Percentiles rank a stretch among this genome's conserved stretches.
These are phyloP conservation scores for Trametes elegans DNA, from an alignment of 768 basidiomycete genomes.

Conservation along the genomic window DNA sequence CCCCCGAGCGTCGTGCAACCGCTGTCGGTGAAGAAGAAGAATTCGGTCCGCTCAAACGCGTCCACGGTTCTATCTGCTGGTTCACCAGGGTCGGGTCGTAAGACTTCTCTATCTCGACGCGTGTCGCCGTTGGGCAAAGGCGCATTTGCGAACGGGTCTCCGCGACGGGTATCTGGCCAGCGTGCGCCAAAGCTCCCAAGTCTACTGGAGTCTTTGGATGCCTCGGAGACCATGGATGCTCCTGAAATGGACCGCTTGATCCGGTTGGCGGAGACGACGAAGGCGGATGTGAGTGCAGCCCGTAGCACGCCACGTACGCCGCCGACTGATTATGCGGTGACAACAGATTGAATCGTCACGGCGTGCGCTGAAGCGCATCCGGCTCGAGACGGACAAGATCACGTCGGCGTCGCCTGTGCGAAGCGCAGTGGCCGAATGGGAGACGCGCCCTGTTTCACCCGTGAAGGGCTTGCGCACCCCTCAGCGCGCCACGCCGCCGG, in stretches of 20 bases:
- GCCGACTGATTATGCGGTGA: constrained; percentile 4
- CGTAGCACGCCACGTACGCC: too few relatives aligned
- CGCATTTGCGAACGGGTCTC: constrained; percentile 17
- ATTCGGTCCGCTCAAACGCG: constrained; percentile 51
- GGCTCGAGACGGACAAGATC: constrained; percentile 57
- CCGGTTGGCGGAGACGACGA: constrained; percentile 50
- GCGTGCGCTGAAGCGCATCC: constrained; percentile 72
- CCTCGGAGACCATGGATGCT: constrained; percentile 19
- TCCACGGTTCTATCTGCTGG: not conserved
- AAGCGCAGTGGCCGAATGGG: constrained; percentile 15
- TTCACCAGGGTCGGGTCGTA: constrained; percentile 34
- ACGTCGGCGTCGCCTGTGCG: constrained; percentile 16
- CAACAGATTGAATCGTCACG: constrained; percentile 70
- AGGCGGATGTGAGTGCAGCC: constrained; percentile 57
- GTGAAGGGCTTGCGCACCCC: constrained; percentile 50
- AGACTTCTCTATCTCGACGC: constrained; percentile 36
- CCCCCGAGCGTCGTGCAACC: constrained; percentile 59
- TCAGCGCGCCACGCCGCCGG: constrained; percentile 32
- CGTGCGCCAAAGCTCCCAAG: constrained; percentile 5
- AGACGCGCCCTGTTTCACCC: constrained; percentile 47
- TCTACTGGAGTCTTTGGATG: constrained; percentile 7
- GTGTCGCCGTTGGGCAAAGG: constrained; percentile 38
- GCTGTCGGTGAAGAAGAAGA: constrained; percentile 83
- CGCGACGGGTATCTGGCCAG: constrained; percentile 24
- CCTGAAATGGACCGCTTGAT: constrained; percentile 46